Percentiles rank a stretch among this genome's conserved stretches.
Conservation (phyloP, 257 asterid genomes). For the Solanum verrucosum region DNA sequence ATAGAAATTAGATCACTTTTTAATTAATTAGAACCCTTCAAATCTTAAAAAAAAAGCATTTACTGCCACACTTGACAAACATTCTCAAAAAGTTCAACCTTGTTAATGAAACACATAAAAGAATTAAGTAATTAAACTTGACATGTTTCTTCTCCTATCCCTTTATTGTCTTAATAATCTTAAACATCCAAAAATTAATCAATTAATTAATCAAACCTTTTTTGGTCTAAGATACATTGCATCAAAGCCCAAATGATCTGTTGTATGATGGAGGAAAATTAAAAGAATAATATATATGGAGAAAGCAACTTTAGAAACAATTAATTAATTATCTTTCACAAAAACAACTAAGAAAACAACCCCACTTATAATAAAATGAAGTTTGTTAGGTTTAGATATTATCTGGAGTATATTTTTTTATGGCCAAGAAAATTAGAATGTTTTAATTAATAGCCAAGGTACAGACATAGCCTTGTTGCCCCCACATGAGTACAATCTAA, state of each 20-base stretch:
- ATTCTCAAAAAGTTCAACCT: neutral
- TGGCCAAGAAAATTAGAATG: conserved; percentile 20
- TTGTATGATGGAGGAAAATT: conserved; percentile 9
- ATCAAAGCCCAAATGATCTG: conserved; percentile 6
- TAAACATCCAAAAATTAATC: neutral
- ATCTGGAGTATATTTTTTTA: neutral
- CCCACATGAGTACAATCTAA: conserved; percentile 2
- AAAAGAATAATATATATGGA: conserved; percentile 6
- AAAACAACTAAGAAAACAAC: conserved; percentile 5
- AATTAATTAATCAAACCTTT: neutral
- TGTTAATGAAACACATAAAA: neutral
- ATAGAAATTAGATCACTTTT: neutral
- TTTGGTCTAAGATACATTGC: conserved; percentile 4
- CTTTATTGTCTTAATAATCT: neutral
- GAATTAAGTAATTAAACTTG: neutral
- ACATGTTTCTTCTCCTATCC: neutral
- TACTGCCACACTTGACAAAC: conserved; percentile 1
- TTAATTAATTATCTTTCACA: neutral
- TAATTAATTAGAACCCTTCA: neutral
- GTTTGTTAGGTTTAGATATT: conserved; percentile 11
- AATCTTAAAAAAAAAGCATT: neutral
- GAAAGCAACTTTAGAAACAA: conserved; percentile 22
- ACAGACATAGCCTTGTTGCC: conserved; percentile 24
- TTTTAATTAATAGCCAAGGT: conserved; percentile 12
- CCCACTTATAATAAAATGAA: conserved; percentile 12